These are phyloP conservation scores for Nemania bipapillata DNA, from an alignment of 2,329 filamentous ascomycete genomes.

Conservation along the genomic window DNA sequence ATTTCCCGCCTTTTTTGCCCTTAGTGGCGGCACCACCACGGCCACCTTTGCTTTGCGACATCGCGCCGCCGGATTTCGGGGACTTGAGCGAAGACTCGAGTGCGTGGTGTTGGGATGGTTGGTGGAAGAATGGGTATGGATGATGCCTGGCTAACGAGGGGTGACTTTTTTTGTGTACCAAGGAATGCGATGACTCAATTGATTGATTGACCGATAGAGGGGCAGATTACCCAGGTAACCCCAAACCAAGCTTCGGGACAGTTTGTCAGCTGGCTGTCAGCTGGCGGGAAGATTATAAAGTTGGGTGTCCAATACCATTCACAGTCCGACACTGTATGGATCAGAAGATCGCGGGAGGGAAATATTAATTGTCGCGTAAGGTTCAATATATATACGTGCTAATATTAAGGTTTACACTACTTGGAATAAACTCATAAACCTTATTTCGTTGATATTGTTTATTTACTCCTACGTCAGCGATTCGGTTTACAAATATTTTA, in stretches of 20 bases:
- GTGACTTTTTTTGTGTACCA: constrained; percentile 13
- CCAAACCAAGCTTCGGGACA: not conserved
- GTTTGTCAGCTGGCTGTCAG: not conserved
- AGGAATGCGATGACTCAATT: constrained; percentile 32
- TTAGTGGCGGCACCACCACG: constrained; percentile 54
- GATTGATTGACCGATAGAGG: constrained; percentile 28
- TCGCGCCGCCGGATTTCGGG: constrained; percentile 26
- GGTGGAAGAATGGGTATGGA: too few relatives aligned
- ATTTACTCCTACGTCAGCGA: too few relatives aligned
- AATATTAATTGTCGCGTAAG: too few relatives aligned
- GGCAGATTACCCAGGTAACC: constrained; percentile 10
- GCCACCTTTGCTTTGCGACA: constrained; percentile 48
- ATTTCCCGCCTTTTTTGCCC: constrained; percentile 65
- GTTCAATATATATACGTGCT: too few relatives aligned
- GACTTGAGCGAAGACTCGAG: not conserved
- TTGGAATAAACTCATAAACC: too few relatives aligned
- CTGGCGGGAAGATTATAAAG: too few relatives aligned
- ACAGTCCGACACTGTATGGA: too few relatives aligned
- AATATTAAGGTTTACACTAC: too few relatives aligned
- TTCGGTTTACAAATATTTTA: too few relatives aligned
- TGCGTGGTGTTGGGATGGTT: not conserved
- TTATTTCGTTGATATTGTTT: too few relatives aligned
- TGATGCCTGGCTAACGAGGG: constrained; percentile 4
- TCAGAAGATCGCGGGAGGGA: too few relatives aligned
- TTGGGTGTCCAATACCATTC: too few relatives aligned